Percentiles rank a stretch among this genome's conserved stretches.
Conservation (phyloP, 495 filamentous ascomycete species). For the Penicillium nucicola region DNA sequence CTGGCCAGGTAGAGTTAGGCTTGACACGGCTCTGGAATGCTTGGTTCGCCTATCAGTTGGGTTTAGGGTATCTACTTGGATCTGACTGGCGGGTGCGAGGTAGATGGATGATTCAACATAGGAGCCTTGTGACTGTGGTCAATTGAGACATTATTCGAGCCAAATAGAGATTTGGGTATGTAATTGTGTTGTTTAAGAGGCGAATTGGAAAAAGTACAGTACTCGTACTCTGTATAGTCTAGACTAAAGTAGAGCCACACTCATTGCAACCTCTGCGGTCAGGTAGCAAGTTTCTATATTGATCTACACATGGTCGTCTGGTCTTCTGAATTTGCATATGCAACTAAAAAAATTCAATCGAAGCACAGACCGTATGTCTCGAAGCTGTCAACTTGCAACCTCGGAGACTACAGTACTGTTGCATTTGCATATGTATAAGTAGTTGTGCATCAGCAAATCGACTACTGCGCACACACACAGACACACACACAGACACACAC, state of each 20-base stretch:
- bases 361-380: not conserved
- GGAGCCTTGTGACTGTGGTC: not conserved
- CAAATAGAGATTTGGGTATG: not conserved
- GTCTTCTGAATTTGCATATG: not conserved
- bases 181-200: not conserved
- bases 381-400: too few relatives aligned
- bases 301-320: too few relatives aligned
- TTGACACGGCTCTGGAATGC: not conserved
- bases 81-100: not conserved
- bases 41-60: slow-evolving; percentile 2
- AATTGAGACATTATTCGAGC: too few relatives aligned
- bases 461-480: not conserved
- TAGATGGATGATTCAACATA: not conserved
- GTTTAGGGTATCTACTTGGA: too few relatives aligned
- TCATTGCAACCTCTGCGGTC: not conserved
- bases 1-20: not conserved
- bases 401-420: too few relatives aligned
- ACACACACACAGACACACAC: not conserved
- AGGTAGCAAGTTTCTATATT: not conserved
- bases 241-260: not conserved
- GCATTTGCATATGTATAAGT: not conserved
- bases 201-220: not conserved
- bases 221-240: not conserved
- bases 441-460: too few relatives aligned
- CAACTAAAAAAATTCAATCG: slow-evolving; percentile 1